Conservation (phyloP, 345 rosid genomes). For the Pistacia vera region DNA sequence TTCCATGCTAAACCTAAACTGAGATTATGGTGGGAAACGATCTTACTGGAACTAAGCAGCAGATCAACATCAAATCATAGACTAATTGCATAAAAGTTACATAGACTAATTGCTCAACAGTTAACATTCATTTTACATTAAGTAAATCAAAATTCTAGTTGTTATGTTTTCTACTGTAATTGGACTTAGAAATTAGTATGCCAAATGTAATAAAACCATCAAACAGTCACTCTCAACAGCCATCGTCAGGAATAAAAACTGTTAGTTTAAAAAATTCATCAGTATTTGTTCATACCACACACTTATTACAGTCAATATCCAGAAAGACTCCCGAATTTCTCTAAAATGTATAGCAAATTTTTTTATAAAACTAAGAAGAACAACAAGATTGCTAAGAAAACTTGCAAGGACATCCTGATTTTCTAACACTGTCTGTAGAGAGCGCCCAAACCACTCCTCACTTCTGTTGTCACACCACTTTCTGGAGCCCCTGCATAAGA, state of each 20-base stretch:
- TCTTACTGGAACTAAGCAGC: too few relatives aligned
- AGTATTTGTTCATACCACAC: not conserved
- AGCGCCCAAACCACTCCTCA: conserved; percentile 17
- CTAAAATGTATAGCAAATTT: not conserved
- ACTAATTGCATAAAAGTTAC: not conserved
- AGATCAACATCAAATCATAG: too few relatives aligned
- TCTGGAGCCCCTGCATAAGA: conserved; percentile 19
- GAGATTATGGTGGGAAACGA: too few relatives aligned
- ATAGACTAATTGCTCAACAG: too few relatives aligned
- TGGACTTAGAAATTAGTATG: not conserved
- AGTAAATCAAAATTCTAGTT: not conserved
- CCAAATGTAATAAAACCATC: not conserved
- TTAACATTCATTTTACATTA: too few relatives aligned
- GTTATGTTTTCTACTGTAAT: not conserved
- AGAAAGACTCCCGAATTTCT: not conserved
- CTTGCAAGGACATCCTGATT: conserved; percentile 2
- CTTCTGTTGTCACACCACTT: conserved; percentile 19
- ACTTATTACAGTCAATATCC: not conserved
- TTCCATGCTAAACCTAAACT: too few relatives aligned
- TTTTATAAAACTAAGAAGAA: conserved; percentile 8
- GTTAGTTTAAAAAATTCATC: not conserved
- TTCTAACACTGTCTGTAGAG: conserved; percentile 1
- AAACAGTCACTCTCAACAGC: not conserved
- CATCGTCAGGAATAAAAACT: not conserved
- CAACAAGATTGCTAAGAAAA: not conserved